A percentile compares a stretch with the other conserved stretches of the same genome.
Conservation (phyloP, 2,329 filamentous ascomycete species). For the Exophiala lecanii-corni region DNA sequence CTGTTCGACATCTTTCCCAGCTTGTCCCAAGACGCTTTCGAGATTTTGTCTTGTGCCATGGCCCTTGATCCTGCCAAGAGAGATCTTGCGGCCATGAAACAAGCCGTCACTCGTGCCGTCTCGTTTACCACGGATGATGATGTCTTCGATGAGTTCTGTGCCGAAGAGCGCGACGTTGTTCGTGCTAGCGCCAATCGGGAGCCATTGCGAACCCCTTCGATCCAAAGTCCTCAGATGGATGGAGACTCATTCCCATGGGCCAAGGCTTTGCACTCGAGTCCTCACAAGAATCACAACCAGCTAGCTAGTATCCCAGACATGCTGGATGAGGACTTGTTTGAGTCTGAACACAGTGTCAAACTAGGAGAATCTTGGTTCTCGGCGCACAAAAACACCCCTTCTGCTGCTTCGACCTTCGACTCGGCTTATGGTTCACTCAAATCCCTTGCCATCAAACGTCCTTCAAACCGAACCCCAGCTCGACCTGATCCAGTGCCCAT, state of each 20-base stretch:
- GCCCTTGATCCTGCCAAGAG: slow-evolving; percentile 86
- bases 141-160: slow-evolving; percentile 77
- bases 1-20: slow-evolving; percentile 97
- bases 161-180: slow-evolving; percentile 69
- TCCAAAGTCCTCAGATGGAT: slow-evolving; percentile 80
- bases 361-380: slow-evolving; percentile 69
- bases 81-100: slow-evolving; percentile 70
- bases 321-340: slow-evolving; percentile 81
- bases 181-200: slow-evolving; percentile 83
- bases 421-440: slow-evolving; percentile 82
- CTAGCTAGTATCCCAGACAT: slow-evolving; percentile 79
- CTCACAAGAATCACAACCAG: slow-evolving; percentile 68
- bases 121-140: slow-evolving; percentile 95
- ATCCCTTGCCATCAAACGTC: slow-evolving; percentile 54
- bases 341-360: slow-evolving; percentile 58
- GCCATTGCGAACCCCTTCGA: slow-evolving; percentile 89
- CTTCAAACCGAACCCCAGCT: slow-evolving; percentile 37
- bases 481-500: slow-evolving; percentile 65
- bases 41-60: slow-evolving; percentile 86
- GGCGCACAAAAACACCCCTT: slow-evolving; percentile 69
- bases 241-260: slow-evolving; percentile 88
- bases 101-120: slow-evolving; percentile 72
- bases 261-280: slow-evolving; percentile 75
- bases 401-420: slow-evolving; percentile 76
- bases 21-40: slow-evolving; percentile 97